These are phyloP conservation scores for Aquilaria agallochum DNA, from an alignment of 441 rosid species.

Conservation along the genomic window DNA sequence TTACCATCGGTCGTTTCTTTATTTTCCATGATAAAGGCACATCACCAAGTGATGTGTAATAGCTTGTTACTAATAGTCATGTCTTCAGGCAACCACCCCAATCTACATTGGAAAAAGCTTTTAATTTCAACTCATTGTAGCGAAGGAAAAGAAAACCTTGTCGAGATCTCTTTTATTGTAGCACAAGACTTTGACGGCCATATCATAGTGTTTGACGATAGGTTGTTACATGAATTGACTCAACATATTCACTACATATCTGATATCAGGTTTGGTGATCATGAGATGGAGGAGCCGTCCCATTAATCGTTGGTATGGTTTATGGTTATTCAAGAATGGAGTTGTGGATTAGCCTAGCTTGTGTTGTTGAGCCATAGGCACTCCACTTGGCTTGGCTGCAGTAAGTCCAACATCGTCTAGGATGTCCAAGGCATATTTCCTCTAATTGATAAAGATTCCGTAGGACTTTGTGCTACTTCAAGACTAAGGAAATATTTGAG, in stretches of 20 bases:
- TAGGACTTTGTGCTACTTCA: no score
- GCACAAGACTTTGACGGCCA: neutral
- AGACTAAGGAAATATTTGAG: no score
- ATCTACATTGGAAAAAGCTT: neutral
- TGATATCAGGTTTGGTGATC: neutral
- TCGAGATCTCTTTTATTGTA: no score
- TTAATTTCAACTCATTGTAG: no score
- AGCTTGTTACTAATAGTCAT: neutral
- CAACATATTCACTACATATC: neutral
- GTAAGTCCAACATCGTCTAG: no score
- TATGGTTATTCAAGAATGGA: neutral
- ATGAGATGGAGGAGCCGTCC: neutral
- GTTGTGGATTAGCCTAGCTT: no score
- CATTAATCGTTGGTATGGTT: neutral
- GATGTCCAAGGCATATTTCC: no score
- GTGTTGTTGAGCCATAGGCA: no score
- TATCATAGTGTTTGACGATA: neutral
- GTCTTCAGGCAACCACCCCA: neutral
- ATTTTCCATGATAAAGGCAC: neutral
- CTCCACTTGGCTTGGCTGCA: no score
- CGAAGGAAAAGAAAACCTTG: no score
- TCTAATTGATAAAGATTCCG: no score
- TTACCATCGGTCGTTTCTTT: neutral
- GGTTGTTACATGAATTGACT: neutral
- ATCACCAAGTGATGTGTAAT: neutral